Evolutionary conservation across 164 flowering plant genomes (phyloP).

Genomic region (Nelumbo lutea): DNA sequence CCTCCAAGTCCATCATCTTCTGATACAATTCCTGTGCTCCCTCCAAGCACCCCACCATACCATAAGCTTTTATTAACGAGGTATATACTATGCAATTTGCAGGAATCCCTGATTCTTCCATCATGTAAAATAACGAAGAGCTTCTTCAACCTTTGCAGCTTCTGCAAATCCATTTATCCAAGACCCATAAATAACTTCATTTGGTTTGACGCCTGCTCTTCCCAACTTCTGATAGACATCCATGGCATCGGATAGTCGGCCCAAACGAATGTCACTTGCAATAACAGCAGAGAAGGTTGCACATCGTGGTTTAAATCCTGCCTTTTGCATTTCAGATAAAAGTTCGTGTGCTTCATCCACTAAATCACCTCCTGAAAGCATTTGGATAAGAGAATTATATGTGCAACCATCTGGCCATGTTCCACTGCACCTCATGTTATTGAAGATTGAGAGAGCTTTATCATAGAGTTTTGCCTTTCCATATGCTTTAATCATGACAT

Average conservation of each 20-base stretch:
- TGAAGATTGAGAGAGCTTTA: slow-evolving; percentile 66
- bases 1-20: slow-evolving; percentile 49
- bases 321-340: slow-evolving; percentile 63
- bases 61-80: slow-evolving; percentile 75
- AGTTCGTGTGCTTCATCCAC: slow-evolving; percentile 51
- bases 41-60: slow-evolving; percentile 59
- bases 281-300: slow-evolving; percentile 69
- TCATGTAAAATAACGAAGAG: slow-evolving; percentile 50
- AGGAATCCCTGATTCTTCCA: slow-evolving; percentile 58
- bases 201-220: slow-evolving; percentile 57
- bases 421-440: slow-evolving; percentile 69
- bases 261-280: slow-evolving; percentile 54
- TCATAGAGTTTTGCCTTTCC: slow-evolving; percentile 75
- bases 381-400: slow-evolving; percentile 77
- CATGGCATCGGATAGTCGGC: slow-evolving; percentile 58
- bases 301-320: slow-evolving; percentile 61
- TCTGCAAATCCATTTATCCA: slow-evolving; percentile 82
- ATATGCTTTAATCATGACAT: slow-evolving; percentile 90
- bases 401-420: slow-evolving; percentile 92
- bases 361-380: slow-evolving; percentile 66
- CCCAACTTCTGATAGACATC: slow-evolving; percentile 55
- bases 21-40: slow-evolving; percentile 57
- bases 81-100: slow-evolving; percentile 72
- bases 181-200: slow-evolving; percentile 78
- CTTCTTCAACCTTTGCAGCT: slow-evolving; percentile 64